Evolutionary conservation across 129 eudicot species (phyloP).

Genomic region (Glebionis coronaria): DNA sequence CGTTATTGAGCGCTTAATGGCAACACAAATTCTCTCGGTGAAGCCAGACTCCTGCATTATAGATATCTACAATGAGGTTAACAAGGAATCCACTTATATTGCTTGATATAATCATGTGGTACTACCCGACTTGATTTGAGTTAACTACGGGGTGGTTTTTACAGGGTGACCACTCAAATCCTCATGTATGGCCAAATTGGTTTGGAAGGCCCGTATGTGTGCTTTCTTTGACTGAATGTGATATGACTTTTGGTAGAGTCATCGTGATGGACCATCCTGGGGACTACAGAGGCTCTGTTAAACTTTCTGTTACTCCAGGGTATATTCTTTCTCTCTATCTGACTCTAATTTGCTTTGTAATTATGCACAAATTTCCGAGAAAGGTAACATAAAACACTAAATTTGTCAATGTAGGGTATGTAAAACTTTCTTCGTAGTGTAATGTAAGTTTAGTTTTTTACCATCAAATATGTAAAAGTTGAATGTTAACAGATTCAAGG

Average conservation of each 20-base stretch:
- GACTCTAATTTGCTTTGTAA: too few relatives aligned
- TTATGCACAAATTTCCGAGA: too few relatives aligned
- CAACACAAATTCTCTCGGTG: constrained; percentile 47
- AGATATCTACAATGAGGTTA: constrained; percentile 71
- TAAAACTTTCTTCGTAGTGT: too few relatives aligned
- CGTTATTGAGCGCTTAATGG: constrained; percentile 47
- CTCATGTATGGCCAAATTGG: constrained; percentile 63
- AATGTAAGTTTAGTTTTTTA: too few relatives aligned
- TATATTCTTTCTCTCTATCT: constrained; percentile 30
- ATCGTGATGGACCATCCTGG: constrained; percentile 53
- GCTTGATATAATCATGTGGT: constrained; percentile 5
- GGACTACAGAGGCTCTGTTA: constrained; percentile 58
- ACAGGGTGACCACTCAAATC: constrained; percentile 79
- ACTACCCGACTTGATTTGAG: neutral
- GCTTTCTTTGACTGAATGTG: constrained; percentile 62
- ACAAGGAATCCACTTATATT: neutral
- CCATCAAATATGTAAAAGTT: too few relatives aligned
- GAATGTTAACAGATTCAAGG: too few relatives aligned
- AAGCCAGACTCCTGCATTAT: constrained; percentile 73
- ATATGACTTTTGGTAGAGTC: constrained; percentile 59
- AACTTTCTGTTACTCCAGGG: constrained; percentile 76
- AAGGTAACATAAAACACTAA: too few relatives aligned
- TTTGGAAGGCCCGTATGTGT: constrained; percentile 72
- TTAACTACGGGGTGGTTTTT: constrained; percentile 23
- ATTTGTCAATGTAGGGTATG: too few relatives aligned